These are phyloP conservation scores for Pythium dissimile DNA, from an alignment of 352 stramenopile genomes.

Conservation along the genomic window DNA sequence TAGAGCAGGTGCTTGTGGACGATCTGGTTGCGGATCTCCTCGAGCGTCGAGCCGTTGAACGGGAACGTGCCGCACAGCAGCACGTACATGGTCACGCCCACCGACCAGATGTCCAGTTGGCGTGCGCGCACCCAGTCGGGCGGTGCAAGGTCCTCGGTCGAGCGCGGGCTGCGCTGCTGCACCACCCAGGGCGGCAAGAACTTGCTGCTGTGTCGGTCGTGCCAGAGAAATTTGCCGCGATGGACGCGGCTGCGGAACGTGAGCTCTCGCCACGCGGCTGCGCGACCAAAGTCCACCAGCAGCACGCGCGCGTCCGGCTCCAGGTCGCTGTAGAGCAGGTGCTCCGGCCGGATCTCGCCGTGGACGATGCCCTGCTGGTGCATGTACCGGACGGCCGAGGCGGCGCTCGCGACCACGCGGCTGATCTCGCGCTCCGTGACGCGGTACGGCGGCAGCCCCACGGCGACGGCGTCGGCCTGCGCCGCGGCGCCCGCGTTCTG, in stretches of 20 bases:
- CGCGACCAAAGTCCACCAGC: slow-evolving; percentile 62
- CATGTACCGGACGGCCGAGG: slow-evolving; percentile 50
- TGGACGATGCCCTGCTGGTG: slow-evolving; percentile 52
- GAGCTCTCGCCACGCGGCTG: slow-evolving; percentile 35
- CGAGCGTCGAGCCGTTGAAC: slow-evolving; percentile 28
- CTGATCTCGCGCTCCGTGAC: slow-evolving; percentile 59
- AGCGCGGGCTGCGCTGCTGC: no score
- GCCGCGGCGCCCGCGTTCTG: neutral
- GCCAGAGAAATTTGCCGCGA: slow-evolving; percentile 38
- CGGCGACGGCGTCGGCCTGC: neutral
- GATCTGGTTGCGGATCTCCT: slow-evolving; percentile 25
- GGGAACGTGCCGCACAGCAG: slow-evolving; percentile 62
- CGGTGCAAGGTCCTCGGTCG: no score
- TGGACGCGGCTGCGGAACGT: slow-evolving; percentile 27
- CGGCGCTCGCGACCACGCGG: slow-evolving; percentile 39
- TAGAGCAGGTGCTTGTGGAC: slow-evolving; percentile 24
- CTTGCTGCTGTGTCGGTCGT: slow-evolving; percentile 48
- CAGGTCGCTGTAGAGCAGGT: slow-evolving; percentile 66
- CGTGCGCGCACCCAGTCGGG: slow-evolving; percentile 50
- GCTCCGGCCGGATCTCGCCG: slow-evolving; percentile 66
- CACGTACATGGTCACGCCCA: slow-evolving; percentile 72
- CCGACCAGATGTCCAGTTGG: slow-evolving; percentile 69
- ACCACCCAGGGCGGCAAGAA: slow-evolving; percentile 70
- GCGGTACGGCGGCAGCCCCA: slow-evolving; percentile 13
- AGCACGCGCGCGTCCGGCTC: slow-evolving; percentile 63